phyloP scores from a whole-genome alignment of 257 asterid genomes.

The Lycium ferocissimum region DNA sequence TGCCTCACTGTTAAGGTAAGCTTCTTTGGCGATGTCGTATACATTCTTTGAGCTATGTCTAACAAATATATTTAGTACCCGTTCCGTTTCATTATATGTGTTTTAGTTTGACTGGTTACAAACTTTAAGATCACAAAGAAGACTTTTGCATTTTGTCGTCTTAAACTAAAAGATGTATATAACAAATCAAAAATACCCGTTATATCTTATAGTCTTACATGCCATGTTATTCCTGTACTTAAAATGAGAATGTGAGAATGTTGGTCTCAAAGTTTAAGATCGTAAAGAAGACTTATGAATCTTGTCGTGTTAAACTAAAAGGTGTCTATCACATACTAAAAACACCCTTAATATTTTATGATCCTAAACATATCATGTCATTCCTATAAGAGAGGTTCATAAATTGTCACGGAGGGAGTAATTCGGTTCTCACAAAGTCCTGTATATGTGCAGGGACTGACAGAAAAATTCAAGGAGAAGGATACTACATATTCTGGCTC shows the following conservation, averaged over 20 bases:
- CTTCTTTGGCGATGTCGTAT: not conserved
- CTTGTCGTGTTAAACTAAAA: not conserved
- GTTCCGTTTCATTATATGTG: not conserved
- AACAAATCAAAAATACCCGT: not conserved
- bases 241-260: not conserved
- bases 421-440: not conserved
- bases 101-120: no score
- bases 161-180: not conserved
- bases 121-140: no score
- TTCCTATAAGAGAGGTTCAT: no score
- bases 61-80: not conserved
- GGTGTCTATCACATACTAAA: no score
- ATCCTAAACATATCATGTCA: not conserved
- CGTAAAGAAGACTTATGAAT: not conserved
- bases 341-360: no score
- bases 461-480: conserved; percentile 97
- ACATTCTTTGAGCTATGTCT: not conserved
- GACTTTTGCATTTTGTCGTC: not conserved
- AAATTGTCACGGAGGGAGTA: not conserved
- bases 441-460: conserved; percentile 70
- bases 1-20: conserved; percentile 95
- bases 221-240: not conserved
- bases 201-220: not conserved
- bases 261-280: not conserved
- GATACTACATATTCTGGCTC: conserved; percentile 74